phyloP scores from a whole-genome alignment of 164 flowering plant genomes.

The Nymphaea thermarum region DNA sequence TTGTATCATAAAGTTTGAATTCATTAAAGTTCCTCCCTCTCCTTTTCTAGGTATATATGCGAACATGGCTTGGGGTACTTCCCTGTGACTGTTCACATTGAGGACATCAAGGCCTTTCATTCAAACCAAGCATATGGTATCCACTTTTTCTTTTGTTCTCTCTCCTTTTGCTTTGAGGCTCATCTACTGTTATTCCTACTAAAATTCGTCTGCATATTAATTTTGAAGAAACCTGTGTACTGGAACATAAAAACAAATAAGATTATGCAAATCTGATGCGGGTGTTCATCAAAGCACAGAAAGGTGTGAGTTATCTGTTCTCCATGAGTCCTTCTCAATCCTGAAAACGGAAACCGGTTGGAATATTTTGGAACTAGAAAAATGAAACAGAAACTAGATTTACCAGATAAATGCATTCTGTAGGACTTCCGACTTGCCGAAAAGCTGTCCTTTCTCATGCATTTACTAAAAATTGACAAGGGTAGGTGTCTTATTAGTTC shows the following conservation, averaged over 20 bases:
- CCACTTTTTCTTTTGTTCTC: background rate
- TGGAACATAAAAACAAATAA: no score
- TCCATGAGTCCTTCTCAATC: no score
- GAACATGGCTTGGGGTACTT: conserved; percentile 1
- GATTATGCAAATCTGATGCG: no score
- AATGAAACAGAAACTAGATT: no score
- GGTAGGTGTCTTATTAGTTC: background rate
- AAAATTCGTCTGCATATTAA: background rate
- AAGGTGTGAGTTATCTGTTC: no score
- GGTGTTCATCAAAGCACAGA: no score
- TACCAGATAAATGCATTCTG: no score
- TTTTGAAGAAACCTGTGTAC: no score
- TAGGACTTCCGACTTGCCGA: no score
- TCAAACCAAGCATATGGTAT: conserved; percentile 4
- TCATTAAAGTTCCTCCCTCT: background rate
- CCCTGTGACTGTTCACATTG: conserved; percentile 5
- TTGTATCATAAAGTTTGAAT: background rate
- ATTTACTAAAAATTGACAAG: background rate
- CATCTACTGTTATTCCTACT: background rate
- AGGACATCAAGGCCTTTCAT: conserved; percentile 1
- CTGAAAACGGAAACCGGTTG: no score
- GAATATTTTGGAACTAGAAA: no score
- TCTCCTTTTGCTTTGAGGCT: background rate
- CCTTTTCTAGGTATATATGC: background rate
- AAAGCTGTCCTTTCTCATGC: no score